Percentiles rank a stretch among this genome's conserved stretches.
Conservation (phyloP, 768 basidiomycete species). For the Royoungia palumana region DNA sequence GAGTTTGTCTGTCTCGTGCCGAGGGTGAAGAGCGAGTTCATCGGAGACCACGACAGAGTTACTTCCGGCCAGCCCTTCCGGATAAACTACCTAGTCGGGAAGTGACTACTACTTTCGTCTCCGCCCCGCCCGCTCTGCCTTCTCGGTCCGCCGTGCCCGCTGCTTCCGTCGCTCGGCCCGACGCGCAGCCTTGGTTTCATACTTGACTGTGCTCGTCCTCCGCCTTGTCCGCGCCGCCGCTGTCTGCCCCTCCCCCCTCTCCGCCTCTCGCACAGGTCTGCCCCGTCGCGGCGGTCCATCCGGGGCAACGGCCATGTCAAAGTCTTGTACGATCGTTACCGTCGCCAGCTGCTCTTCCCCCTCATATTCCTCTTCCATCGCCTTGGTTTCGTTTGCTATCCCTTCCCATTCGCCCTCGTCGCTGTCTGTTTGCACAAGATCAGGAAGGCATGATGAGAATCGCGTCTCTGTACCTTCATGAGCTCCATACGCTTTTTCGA, state of each 20-base stretch:
- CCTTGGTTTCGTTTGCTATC: constrained; percentile 33
- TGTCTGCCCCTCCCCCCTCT: constrained; percentile 16
- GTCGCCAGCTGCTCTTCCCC: constrained; percentile 84
- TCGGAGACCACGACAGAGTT: constrained; percentile 31
- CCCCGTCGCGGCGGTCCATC: constrained; percentile 36
- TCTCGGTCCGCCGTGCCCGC: constrained; percentile 59
- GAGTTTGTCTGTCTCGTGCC: constrained; percentile 91
- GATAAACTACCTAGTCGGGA: neutral
- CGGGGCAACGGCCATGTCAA: constrained; percentile 66
- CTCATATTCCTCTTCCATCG: constrained; percentile 68
- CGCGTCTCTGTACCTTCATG: constrained; percentile 36
- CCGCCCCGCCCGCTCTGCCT: constrained; percentile 69
- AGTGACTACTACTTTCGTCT: constrained; percentile 40
- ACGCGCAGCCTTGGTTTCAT: constrained; percentile 69
- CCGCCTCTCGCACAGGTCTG: constrained; percentile 1
- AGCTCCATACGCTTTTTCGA: constrained; percentile 71
- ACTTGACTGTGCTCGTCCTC: constrained; percentile 42
- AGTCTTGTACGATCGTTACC: constrained; percentile 90
- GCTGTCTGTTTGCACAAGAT: constrained; percentile 17
- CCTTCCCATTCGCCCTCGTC: constrained; percentile 50
- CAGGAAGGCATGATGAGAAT: constrained; percentile 3
- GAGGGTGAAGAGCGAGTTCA: constrained; percentile 95
- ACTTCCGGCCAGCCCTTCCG: constrained; percentile 12
- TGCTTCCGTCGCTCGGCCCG: constrained; percentile 62
- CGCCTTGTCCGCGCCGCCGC: constrained; percentile 16